phyloP scores from a whole-genome alignment of 139 green algal species.

The Nannochloris sp. region DNA sequence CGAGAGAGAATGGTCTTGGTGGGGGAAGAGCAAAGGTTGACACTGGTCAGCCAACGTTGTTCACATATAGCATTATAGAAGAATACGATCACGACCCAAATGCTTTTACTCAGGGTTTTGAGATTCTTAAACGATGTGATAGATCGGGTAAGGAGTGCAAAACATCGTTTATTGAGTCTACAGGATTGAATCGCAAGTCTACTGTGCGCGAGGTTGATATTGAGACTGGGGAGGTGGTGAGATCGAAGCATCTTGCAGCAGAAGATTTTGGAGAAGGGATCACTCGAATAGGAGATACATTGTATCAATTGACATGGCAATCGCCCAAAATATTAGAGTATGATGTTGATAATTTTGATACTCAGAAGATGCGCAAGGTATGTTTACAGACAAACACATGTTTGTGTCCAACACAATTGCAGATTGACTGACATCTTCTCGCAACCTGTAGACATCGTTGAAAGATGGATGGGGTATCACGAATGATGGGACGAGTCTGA shows the following conservation, averaged over 20 bases:
- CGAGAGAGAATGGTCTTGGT: not conserved
- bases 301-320: slow-evolving; percentile 74
- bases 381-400: not conserved
- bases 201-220: slow-evolving; percentile 57
- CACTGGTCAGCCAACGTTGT: slow-evolving; percentile 14
- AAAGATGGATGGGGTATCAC: slow-evolving; percentile 80
- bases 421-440: too few species aligned
- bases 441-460: slow-evolving; percentile 35
- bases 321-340: slow-evolving; percentile 28
- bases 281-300: slow-evolving; percentile 35
- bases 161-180: slow-evolving; percentile 74
- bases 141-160: slow-evolving; percentile 21
- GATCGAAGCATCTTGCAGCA: slow-evolving; percentile 9
- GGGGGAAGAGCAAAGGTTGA: not conserved
- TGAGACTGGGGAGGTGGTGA: slow-evolving; percentile 43
- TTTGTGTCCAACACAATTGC: too few species aligned
- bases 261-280: slow-evolving; percentile 75
- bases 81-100: slow-evolving; percentile 60
- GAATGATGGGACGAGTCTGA: slow-evolving; percentile 47
- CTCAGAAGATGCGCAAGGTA: not conserved
- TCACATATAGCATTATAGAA: slow-evolving; percentile 41
- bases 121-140: slow-evolving; percentile 54
- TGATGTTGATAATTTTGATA: slow-evolving; percentile 21
- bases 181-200: slow-evolving; percentile 66
- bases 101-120: slow-evolving; percentile 79